Base-by-base conservation (phyloP, 2,329 filamentous ascomycete species). In the Ceratocystis huliohia region DNA sequence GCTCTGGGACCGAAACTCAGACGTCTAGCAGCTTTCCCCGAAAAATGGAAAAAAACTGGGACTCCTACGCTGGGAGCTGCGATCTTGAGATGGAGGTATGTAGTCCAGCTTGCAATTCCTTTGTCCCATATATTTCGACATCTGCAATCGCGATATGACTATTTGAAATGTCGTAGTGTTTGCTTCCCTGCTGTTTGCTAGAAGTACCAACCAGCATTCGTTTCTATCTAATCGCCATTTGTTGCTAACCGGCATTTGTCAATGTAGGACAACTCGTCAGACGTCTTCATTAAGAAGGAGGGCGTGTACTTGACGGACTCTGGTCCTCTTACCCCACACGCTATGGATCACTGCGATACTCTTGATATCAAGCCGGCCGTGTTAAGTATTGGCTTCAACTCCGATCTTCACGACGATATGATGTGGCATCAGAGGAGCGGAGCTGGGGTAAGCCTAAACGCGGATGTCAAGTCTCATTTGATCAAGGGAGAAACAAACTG, bases 1-100 rank as follows among this genome's bases (percentile, higher is more conserved):
- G 30, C 7, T 17, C n/a, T 2, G 45, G 50, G 15, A 17, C 44
- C 5, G 8, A 33, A 25, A 10, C n/a, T 46, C 3, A 13, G 3
- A 46, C 37, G 10, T 5, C 61, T 20, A 53, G 5, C 45, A 50
- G 22, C 17, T 5, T n/a, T 15, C 61, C 56, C 5, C 33, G 8
- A n/a, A 62, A 53, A 10, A 67, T 67, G 66, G 25, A 56, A 45
- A 63, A 65, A 13, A 44, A 53, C 1, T 67, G 66, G 66, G 59
- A 45, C 48, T 22, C 65, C 25, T 61, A 44, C 46, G n/a, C 57
- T 30, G 45, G 5, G 30, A 63, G 63, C 59, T 20, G 33, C 25
- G 48, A 63, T 22, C 8, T 59, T 17, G 48, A 41, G 8, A 44
- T 56, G 8, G 65, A 66, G 50, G 65, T 66, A 63, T 28, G 65